Percentiles rank a stretch among this genome's conserved stretches.
Evolutionary conservation across 192 early-diverging fungal species (phyloP).

Genomic region (Coemansia sp.): DNA sequence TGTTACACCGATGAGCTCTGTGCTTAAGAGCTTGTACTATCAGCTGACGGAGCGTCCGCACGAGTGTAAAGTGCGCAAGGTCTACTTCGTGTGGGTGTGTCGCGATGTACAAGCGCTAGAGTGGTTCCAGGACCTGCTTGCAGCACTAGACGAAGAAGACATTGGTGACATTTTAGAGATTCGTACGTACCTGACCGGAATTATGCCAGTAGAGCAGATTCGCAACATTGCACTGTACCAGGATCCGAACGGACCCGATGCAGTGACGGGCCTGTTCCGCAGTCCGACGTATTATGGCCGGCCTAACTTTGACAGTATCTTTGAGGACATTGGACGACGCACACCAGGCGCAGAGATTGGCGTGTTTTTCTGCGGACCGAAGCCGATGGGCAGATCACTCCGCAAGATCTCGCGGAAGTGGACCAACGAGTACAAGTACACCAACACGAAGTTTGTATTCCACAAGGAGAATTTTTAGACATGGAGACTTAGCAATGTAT

Average conservation of each 20-base stretch:
- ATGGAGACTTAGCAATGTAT: not conserved
- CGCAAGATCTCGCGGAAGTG: slow-evolving; percentile 45
- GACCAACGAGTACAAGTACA: slow-evolving; percentile 49
- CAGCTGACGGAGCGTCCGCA: slow-evolving; percentile 32
- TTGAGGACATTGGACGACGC: slow-evolving; percentile 57
- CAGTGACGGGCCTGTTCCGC: slow-evolving; percentile 65
- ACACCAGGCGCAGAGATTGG: slow-evolving; percentile 63
- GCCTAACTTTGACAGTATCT: slow-evolving; percentile 71
- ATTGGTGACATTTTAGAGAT: slow-evolving; percentile 62
- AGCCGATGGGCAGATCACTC: slow-evolving; percentile 61
- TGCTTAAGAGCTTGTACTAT: slow-evolving; percentile 68
- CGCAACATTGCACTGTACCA: slow-evolving; percentile 64
- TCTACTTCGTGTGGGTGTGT: slow-evolving; percentile 70
- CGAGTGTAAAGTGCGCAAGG: slow-evolving; percentile 40
- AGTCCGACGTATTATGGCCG: slow-evolving; percentile 74
- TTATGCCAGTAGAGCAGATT: slow-evolving; percentile 59
- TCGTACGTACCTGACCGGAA: slow-evolving; percentile 65
- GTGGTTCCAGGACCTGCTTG: slow-evolving; percentile 68
- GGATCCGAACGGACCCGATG: slow-evolving; percentile 60
- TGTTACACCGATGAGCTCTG: slow-evolving; percentile 72
- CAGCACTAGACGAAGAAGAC: slow-evolving; percentile 60
- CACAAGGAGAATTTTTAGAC: slow-evolving; percentile 69
- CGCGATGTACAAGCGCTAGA: slow-evolving; percentile 64
- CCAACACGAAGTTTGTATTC: slow-evolving; percentile 59
- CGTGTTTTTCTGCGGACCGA: slow-evolving; percentile 84